Evolutionary conservation across 2,329 filamentous ascomycete species (phyloP).

Genomic region (Beauveria varroae): DNA sequence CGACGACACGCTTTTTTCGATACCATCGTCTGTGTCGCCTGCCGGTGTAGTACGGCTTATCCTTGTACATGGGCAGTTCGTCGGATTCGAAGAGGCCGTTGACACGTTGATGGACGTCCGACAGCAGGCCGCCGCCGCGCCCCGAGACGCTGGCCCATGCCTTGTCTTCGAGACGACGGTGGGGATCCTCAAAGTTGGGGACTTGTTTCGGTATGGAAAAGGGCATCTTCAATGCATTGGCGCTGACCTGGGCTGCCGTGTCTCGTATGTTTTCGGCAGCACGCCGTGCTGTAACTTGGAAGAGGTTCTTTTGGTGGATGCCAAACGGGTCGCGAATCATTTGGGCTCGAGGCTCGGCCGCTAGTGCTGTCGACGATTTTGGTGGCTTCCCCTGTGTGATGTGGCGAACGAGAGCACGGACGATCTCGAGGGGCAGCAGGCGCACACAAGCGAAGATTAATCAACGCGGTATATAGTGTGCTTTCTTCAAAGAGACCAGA

Average conservation of each 20-base stretch:
- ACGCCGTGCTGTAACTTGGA: constrained; percentile 40
- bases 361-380: neutral
- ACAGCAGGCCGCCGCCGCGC: constrained; percentile 31
- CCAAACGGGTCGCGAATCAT: constrained; percentile 41
- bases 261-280: constrained; percentile 37
- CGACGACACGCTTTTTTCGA: constrained; percentile 57
- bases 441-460: too few relatives aligned
- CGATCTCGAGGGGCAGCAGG: too few relatives aligned
- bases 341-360: constrained; percentile 15
- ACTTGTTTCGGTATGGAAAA: constrained; percentile 63
- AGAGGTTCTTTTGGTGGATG: constrained; percentile 35
- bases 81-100: constrained; percentile 53
- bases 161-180: constrained; percentile 57
- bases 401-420: neutral
- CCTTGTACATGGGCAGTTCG: constrained; percentile 89
- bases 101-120: constrained; percentile 53
- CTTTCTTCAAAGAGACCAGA: too few relatives aligned
- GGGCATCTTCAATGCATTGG: constrained; percentile 49
- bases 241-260: constrained; percentile 41
- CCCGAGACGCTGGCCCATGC: constrained; percentile 50
- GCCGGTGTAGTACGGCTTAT: constrained; percentile 76
- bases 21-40: constrained; percentile 51
- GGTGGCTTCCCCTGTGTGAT: constrained; percentile 1
- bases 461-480: too few relatives aligned
- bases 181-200: constrained; percentile 59